Conservation (phyloP, 2,329 filamentous ascomycete genomes). For the Colletotrichum coccodes region DNA sequence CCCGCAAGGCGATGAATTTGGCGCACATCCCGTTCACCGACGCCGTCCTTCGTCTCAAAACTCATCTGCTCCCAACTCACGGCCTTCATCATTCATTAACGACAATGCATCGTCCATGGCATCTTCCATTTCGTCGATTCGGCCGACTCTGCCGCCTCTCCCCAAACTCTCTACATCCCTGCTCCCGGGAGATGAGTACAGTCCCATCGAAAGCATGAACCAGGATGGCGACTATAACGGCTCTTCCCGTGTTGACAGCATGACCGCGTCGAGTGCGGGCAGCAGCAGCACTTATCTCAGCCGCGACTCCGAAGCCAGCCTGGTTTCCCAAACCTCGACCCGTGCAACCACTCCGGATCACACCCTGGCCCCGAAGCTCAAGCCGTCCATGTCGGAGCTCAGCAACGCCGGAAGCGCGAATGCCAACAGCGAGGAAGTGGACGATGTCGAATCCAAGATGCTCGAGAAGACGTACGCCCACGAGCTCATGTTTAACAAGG, state of each 20-base stretch:
- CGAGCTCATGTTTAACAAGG: constrained; percentile 92
- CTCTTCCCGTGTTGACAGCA: constrained; percentile 72
- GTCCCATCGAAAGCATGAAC: constrained; percentile 55
- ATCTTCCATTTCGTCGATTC: constrained; percentile 60
- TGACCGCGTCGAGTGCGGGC: constrained; percentile 80
- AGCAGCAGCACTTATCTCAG: constrained; percentile 83
- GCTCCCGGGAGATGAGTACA: constrained; percentile 59
- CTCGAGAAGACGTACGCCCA: constrained; percentile 92
- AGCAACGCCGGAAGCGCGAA: constrained; percentile 71
- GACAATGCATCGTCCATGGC: constrained; percentile 53
- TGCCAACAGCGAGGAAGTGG: constrained; percentile 76
- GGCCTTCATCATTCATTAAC: constrained; percentile 54
- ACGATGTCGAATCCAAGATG: constrained; percentile 84
- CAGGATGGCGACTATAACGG: constrained; percentile 62
- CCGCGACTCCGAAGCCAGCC: constrained; percentile 83
- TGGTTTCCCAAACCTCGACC: constrained; percentile 85
- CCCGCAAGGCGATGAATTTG: constrained; percentile 60
- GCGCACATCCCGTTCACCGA: constrained; percentile 31
- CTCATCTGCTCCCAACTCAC: constrained; percentile 49
- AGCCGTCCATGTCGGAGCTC: constrained; percentile 74
- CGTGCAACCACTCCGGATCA: constrained; percentile 87
- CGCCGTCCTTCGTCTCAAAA: constrained; percentile 22
- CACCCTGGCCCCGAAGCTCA: constrained; percentile 61
- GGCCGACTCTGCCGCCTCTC: constrained; percentile 62
- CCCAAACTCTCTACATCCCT: constrained; percentile 66